Evolutionary conservation across 768 basidiomycete species (phyloP).

Genomic region (Daedaleopsis sinensis): DNA sequence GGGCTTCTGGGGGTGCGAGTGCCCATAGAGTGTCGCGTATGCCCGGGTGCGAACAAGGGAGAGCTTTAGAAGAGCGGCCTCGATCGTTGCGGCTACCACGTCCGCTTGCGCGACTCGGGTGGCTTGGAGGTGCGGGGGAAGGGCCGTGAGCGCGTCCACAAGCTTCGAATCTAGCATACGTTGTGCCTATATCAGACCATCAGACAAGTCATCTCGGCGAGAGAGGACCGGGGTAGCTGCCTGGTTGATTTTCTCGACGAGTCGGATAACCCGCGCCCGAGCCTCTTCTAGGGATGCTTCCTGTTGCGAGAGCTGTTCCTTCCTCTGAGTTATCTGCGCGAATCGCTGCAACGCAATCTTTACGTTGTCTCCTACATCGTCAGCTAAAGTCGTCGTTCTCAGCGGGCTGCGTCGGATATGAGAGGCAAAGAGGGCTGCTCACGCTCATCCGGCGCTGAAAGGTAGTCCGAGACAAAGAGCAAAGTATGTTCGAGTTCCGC

Average conservation of each 20-base stretch:
- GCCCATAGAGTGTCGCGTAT: conserved; percentile 43
- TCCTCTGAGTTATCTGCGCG: background rate
- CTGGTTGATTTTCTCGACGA: conserved; percentile 19
- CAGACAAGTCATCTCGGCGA: no score
- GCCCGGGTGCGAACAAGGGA: conserved; percentile 47
- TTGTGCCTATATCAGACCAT: conserved; percentile 31
- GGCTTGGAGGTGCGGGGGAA: conserved; percentile 34
- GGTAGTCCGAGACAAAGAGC: conserved; percentile 5
- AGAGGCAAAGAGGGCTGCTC: no score
- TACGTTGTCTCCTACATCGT: background rate
- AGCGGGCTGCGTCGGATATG: background rate
- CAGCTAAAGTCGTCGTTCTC: background rate
- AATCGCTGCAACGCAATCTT: conserved; percentile 3
- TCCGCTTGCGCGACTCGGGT: conserved; percentile 41
- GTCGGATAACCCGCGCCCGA: conserved; percentile 9
- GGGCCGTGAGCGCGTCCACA: conserved; percentile 27
- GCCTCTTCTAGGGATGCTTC: background rate
- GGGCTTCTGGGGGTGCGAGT: conserved; percentile 25
- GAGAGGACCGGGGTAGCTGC: conserved; percentile 2
- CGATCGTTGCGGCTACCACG: conserved; percentile 47
- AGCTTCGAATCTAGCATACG: conserved; percentile 36
- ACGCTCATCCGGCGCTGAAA: background rate
- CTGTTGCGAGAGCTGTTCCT: background rate
- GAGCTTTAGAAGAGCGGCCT: conserved; percentile 50
- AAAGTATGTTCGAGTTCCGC: conserved; percentile 11